Evolutionary conservation across 2,329 filamentous ascomycete species (phyloP), one percentile per base, ranked within the genome.

Genomic region (Trichoderma afroharzianum): DNA sequence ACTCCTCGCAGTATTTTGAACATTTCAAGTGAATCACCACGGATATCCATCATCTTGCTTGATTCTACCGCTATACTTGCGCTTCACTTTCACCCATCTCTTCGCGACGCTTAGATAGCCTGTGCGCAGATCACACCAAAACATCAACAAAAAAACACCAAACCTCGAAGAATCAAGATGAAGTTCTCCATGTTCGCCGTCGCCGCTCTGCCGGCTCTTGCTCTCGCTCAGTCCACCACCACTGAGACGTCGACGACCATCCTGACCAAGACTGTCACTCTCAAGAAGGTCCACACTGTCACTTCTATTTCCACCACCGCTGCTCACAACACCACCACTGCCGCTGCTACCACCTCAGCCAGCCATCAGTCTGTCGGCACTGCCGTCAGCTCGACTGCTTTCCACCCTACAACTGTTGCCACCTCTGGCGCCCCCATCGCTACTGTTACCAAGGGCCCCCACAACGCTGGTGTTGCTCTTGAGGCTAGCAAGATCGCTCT

Each of bases 201-300:
- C 72, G 84, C 84, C 73, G 78, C 86, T 74, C 83, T 90, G 77
- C 87, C 88, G 76, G 82, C 87, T 68, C 78, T 88, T 77, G 88
- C 86, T 72, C 76, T 87, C 67, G 87, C 87, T 47, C 78, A 82
- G 66, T 79, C 78, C 14, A 71, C 75, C 67, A 28, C 73, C 26
- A 73, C 39, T 28, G 83, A 83, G 57, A 82, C 84, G 21, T 86
- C 84, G 26, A 81, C 81, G 58, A 50, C 57, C 47, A n/a, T 68
- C 63, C 76, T 85, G 76, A 87, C 85, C 77, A 85, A 84, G 78
- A 87, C 85, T 63, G 77, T 87, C 78, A 88, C 84, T 59, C 83
- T 89, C 73, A 83, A 83, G 59, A 79, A 82, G 76, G 82, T 85
- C 39, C 76, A 85, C 76, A 84, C 82, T 50, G 76, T 82, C 71